Conservation (phyloP, 805 yeast species). For the Metschnikowia matae region DNA sequence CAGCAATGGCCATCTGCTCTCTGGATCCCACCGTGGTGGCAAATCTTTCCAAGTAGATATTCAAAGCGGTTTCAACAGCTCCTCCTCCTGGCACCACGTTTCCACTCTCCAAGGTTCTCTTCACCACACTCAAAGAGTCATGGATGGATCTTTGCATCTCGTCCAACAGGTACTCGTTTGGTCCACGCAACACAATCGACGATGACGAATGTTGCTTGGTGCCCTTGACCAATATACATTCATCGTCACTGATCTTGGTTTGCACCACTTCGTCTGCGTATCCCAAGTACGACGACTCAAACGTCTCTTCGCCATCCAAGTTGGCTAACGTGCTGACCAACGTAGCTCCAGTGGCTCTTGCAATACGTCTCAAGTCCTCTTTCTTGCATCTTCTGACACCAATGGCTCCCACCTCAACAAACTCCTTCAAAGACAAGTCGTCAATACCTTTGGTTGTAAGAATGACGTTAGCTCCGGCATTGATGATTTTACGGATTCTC, state of each 20-base stretch:
- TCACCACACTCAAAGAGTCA: constrained; percentile 90
- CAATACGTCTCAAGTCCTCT: constrained; percentile 94
- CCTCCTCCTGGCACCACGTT: constrained; percentile 98
- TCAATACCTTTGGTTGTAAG: constrained; percentile 93
- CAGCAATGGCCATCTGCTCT: constrained; percentile 97
- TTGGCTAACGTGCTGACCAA: constrained; percentile 82
- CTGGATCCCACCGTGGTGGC: constrained; percentile 97
- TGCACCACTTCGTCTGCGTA: constrained; percentile 87
- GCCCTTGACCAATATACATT: constrained; percentile 88
- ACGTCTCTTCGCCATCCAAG: constrained; percentile 92
- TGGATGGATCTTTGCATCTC: constrained; percentile 98
- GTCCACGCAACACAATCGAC: constrained; percentile 90
- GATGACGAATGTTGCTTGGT: constrained; percentile 88
- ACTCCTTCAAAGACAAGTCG: constrained; percentile 85
- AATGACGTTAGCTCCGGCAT: constrained; percentile 89
- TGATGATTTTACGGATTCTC: constrained; percentile 73
- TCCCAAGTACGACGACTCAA: constrained; percentile 81
- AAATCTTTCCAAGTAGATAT: constrained; percentile 90
- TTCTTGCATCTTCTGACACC: constrained; percentile 96
- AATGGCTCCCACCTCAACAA: constrained; percentile 88
- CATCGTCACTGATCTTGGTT: constrained; percentile 91
- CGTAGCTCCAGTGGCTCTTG: constrained; percentile 97
- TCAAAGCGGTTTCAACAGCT: constrained; percentile 95
- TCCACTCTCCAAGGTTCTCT: constrained; percentile 93
- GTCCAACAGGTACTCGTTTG: constrained; percentile 91